Evolutionary conservation across 352 stramenopile species (phyloP).

Genomic region (Pythium phragmitis): DNA sequence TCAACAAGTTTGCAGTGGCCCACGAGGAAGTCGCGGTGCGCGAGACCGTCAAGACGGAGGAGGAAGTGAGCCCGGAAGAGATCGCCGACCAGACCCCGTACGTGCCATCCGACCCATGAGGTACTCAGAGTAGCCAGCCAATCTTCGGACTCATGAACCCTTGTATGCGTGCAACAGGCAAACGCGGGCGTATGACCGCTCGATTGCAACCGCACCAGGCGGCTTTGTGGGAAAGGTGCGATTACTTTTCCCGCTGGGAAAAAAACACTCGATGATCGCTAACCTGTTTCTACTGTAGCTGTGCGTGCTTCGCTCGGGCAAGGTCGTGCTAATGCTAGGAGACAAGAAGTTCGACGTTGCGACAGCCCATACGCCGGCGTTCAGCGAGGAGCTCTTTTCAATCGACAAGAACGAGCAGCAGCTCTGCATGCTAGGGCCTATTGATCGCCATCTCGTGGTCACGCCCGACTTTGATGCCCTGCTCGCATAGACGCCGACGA

Average conservation of each 20-base stretch:
- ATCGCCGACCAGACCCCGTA: conserved; percentile 24
- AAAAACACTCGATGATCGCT: background rate
- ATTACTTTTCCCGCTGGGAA: background rate
- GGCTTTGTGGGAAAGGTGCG: conserved; percentile 83
- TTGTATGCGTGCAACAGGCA: conserved; percentile 26
- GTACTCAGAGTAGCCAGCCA: background rate
- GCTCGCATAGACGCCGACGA: conserved; percentile 44
- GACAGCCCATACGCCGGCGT: conserved; percentile 72
- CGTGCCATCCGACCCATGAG: background rate
- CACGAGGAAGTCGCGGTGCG: conserved; percentile 12
- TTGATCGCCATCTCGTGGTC: conserved; percentile 81
- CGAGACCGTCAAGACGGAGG: conserved; percentile 27
- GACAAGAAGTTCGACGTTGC: conserved; percentile 88
- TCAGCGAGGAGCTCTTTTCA: conserved; percentile 82
- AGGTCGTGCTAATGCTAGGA: conserved; percentile 81
- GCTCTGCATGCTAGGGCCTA: conserved; percentile 66
- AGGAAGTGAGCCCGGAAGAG: conserved; percentile 26
- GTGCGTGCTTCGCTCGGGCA: conserved; percentile 82
- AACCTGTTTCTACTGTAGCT: conserved; percentile 36
- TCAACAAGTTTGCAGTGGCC: conserved; percentile 30
- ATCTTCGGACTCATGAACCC: background rate
- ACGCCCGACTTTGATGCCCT: conserved; percentile 85
- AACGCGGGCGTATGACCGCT: conserved; percentile 69
- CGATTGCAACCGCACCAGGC: conserved; percentile 61
- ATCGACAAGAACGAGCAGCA: conserved; percentile 75